phyloP scores from a whole-genome alignment of 768 basidiomycete species.

The Filobasidium wieringae region DNA sequence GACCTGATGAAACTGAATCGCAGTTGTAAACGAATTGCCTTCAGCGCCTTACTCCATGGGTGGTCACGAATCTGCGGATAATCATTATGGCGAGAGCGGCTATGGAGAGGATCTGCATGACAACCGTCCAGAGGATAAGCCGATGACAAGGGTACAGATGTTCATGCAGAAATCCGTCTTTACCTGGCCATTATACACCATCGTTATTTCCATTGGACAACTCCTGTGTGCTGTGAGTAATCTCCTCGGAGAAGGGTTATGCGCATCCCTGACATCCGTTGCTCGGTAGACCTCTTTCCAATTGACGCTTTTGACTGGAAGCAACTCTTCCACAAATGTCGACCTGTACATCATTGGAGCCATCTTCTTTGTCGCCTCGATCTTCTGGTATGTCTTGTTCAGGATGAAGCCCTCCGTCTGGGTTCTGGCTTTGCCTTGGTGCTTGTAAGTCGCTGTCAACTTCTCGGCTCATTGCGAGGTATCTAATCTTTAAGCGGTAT shows the following conservation, averaged over 20 bases:
- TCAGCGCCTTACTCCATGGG: slow-evolving; percentile 26
- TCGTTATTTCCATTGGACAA: slow-evolving; percentile 75
- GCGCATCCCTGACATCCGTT: background rate
- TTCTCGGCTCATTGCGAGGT: background rate
- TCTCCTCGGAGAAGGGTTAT: background rate
- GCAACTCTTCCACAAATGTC: slow-evolving; percentile 65
- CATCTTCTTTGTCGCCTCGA: slow-evolving; percentile 72
- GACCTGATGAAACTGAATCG: slow-evolving; percentile 12
- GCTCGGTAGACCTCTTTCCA: slow-evolving; percentile 70
- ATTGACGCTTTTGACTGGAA: slow-evolving; percentile 76
- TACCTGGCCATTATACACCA: slow-evolving; percentile 85
- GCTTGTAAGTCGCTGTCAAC: slow-evolving; percentile 44
- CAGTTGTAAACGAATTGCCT: slow-evolving; percentile 7
- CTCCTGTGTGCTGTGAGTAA: slow-evolving; percentile 39
- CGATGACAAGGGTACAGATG: slow-evolving; percentile 75
- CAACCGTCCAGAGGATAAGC: slow-evolving; percentile 43
- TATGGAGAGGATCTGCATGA: slow-evolving; percentile 42
- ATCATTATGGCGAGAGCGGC: slow-evolving; percentile 4
- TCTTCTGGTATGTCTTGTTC: slow-evolving; percentile 84
- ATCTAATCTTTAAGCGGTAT: background rate
- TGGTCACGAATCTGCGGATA: slow-evolving; percentile 23
- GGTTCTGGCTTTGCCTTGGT: slow-evolving; percentile 73
- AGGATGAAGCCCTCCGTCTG: slow-evolving; percentile 76
- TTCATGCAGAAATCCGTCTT: slow-evolving; percentile 64
- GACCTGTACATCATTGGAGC: slow-evolving; percentile 84